Evolutionary conservation across 1,284 basidiomycete species (phyloP).

Genomic region (Cutaneotrichosporon sp.): DNA sequence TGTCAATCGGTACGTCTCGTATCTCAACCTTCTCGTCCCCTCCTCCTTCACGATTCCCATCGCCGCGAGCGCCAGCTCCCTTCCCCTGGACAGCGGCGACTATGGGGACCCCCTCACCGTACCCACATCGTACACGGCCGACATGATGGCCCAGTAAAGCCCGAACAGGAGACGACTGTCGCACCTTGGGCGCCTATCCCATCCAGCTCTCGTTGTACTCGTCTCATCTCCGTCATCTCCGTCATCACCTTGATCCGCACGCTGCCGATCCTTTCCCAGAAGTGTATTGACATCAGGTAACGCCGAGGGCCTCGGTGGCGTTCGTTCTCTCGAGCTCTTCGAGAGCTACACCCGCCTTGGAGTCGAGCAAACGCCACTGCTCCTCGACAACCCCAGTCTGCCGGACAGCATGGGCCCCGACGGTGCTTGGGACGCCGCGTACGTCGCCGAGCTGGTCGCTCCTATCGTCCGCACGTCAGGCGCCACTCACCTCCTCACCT

Average conservation of each 20-base stretch:
- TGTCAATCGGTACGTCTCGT: conserved; percentile 45
- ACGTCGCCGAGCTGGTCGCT: conserved; percentile 63
- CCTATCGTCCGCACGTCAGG: conserved; percentile 33
- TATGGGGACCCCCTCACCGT: too few species aligned
- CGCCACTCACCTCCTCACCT: conserved; percentile 74
- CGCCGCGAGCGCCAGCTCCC: too few species aligned
- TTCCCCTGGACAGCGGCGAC: too few species aligned
- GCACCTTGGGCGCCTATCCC: too few species aligned
- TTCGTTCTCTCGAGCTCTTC: conserved; percentile 65
- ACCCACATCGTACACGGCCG: too few species aligned
- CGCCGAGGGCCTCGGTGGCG: conserved; percentile 72
- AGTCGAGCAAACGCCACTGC: conserved; percentile 57
- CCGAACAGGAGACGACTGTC: too few species aligned
- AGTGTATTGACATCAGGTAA: conserved; percentile 58
- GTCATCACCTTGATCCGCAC: too few species aligned
- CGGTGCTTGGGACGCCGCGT: conserved; percentile 62
- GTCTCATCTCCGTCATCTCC: too few species aligned
- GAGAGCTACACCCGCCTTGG: conserved; percentile 71
- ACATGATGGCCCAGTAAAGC: too few species aligned
- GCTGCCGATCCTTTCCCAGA: background rate
- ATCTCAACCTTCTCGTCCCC: background rate
- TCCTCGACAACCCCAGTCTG: conserved; percentile 62
- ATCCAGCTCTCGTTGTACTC: too few species aligned
- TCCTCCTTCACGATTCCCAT: background rate
- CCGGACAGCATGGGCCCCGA: conserved; percentile 64